phyloP scores from a whole-genome alignment of 2,329 filamentous ascomycete genomes.

The Penicillium aurantiogriseum region DNA sequence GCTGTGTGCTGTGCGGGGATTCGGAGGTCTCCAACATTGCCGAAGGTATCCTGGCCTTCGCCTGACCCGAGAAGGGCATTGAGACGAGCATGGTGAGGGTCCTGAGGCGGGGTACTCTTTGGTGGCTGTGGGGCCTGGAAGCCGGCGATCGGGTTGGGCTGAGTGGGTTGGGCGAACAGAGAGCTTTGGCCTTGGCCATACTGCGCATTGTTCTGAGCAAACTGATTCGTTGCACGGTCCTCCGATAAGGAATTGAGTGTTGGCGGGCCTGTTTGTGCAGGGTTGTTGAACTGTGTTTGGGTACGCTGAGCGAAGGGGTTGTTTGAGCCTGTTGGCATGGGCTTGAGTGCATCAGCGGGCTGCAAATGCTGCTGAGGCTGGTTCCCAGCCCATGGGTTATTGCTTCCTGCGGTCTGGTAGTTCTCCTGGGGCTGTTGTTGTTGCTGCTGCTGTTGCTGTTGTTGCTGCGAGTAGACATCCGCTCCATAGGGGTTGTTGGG shows the following conservation, averaged over 20 bases:
- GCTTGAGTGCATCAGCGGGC: constrained; percentile 64
- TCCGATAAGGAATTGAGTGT: constrained; percentile 45
- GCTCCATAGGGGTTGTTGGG: constrained; percentile 57
- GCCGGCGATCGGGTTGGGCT: constrained; percentile 38
- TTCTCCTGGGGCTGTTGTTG: constrained; percentile 56
- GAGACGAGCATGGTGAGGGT: constrained; percentile 68
- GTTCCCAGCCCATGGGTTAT: constrained; percentile 85
- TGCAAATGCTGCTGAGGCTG: constrained; percentile 54
- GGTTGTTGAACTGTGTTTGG: constrained; percentile 53
- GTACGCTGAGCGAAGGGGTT: constrained; percentile 82
- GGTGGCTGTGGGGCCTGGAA: constrained; percentile 34
- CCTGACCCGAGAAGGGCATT: constrained; percentile 82
- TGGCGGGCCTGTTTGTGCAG: constrained; percentile 49
- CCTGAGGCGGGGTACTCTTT: constrained; percentile 38
- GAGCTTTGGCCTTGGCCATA: constrained; percentile 40
- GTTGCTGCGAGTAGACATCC: constrained; percentile 44
- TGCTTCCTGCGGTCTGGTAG: constrained; percentile 72
- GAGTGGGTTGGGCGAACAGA: constrained; percentile 36
- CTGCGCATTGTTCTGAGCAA: constrained; percentile 9
- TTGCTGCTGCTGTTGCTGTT: constrained; percentile 33
- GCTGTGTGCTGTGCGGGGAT: constrained; percentile 96
- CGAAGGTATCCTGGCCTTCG: constrained; percentile 95
- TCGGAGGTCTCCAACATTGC: constrained; percentile 92
- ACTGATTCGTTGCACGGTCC: constrained; percentile 14
- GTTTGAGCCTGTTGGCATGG: constrained; percentile 91